A percentile compares a stretch with the other conserved stretches of the same genome.
Conservation (phyloP, 2,329 filamentous ascomycete species). For the Cladosporium sp. region DNA sequence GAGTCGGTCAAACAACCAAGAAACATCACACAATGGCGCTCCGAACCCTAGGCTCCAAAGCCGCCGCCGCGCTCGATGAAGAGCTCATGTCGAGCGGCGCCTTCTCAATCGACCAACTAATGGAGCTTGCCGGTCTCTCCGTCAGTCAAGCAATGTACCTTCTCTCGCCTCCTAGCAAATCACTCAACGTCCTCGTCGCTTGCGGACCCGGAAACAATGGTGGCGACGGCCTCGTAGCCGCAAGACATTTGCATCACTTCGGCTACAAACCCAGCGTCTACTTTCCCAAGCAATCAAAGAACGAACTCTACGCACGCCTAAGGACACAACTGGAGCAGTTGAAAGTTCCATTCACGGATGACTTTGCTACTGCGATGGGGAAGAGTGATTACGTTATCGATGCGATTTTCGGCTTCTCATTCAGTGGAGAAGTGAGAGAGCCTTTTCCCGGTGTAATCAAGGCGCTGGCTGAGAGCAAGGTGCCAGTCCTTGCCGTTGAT, state of each 20-base stretch:
- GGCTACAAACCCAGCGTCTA: slow-evolving; percentile 86
- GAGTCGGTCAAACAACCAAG: too few species aligned
- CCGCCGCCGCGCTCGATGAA: slow-evolving; percentile 82
- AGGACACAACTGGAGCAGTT: slow-evolving; percentile 80
- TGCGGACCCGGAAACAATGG: slow-evolving; percentile 79
- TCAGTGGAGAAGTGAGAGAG: slow-evolving; percentile 85
- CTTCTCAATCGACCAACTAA: slow-evolving; percentile 92
- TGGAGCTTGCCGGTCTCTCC: slow-evolving; percentile 91
- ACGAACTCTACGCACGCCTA: slow-evolving; percentile 84
- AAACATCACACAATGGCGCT: slow-evolving; percentile 25
- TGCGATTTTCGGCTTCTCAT: slow-evolving; percentile 93
- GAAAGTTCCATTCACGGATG: slow-evolving; percentile 74
- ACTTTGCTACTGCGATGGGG: slow-evolving; percentile 65
- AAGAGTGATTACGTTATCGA: slow-evolving; percentile 80
- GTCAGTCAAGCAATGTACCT: slow-evolving; percentile 89
- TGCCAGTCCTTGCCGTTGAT: slow-evolving; percentile 85
- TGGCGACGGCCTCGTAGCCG: slow-evolving; percentile 90
- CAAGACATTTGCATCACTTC: slow-evolving; percentile 85
- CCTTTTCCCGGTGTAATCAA: slow-evolving; percentile 81
- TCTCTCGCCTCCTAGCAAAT: slow-evolving; percentile 70
- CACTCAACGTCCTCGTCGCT: slow-evolving; percentile 75
- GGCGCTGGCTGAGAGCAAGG: slow-evolving; percentile 65
- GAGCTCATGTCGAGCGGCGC: slow-evolving; percentile 87
- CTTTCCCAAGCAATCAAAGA: slow-evolving; percentile 88
- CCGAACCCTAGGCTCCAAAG: slow-evolving; percentile 73